Evolutionary conservation across 148 eudicot genomes (phyloP).

Genomic region (Heliamphora exappendiculata): DNA sequence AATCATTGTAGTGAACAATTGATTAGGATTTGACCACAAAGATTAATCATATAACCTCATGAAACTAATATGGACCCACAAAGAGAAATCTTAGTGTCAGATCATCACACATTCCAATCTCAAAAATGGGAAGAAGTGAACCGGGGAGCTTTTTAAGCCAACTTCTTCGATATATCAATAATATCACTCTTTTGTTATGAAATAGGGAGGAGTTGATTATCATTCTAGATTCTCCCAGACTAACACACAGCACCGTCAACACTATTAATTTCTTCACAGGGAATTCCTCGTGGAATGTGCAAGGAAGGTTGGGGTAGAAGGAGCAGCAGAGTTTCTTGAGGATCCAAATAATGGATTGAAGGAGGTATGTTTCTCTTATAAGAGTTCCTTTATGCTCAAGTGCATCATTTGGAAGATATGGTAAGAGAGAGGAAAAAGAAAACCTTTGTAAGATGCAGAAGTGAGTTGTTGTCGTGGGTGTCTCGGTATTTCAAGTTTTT

Average conservation of each 20-base stretch:
- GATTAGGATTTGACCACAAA: background rate
- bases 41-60: background rate
- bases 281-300: conserved; percentile 76
- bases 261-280: conserved; percentile 30
- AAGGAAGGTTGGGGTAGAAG: conserved; percentile 71
- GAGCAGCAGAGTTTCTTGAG: conserved; percentile 79
- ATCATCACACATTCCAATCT: background rate
- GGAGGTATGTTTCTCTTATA: conserved; percentile 45
- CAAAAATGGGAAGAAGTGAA: background rate
- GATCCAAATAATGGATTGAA: conserved; percentile 66
- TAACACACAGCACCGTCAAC: background rate
- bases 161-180: background rate
- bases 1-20: background rate
- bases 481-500: background rate
- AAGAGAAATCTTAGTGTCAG: background rate
- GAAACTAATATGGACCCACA: background rate
- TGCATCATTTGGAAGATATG: background rate
- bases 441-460: background rate
- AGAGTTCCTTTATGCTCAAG: background rate
- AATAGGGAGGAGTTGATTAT: background rate
- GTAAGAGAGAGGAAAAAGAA: background rate
- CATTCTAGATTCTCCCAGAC: background rate
- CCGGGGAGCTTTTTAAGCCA: background rate
- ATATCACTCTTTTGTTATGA: background rate
- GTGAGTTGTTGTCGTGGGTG: background rate